Percentiles rank a stretch among this genome's conserved stretches.
phyloP scores from a whole-genome alignment of 2,329 filamentous ascomycete genomes.

The Ophiostoma tasmaniense region DNA sequence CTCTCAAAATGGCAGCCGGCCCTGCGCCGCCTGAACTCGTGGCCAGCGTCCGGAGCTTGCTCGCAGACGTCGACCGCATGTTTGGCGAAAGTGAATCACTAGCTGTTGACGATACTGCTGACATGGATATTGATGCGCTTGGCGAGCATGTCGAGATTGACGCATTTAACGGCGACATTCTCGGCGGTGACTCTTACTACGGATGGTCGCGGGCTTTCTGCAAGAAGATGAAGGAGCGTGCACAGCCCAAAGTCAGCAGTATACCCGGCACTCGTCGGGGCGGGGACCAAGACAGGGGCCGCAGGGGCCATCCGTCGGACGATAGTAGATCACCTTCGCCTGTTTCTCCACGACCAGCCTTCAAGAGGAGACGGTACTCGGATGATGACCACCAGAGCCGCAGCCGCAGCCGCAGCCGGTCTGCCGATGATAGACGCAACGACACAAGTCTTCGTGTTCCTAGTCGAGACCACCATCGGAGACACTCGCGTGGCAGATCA shows the following conservation, averaged over 20 bases:
- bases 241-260: background rate
- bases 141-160: slow-evolving; percentile 61
- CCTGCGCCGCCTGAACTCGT: slow-evolving; percentile 59
- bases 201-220: slow-evolving; percentile 80
- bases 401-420: background rate
- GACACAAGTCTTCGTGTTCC: background rate
- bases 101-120: slow-evolving; percentile 33
- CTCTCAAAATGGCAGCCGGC: slow-evolving; percentile 60
- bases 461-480: background rate
- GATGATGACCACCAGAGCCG: background rate
- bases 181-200: slow-evolving; percentile 69
- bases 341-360: background rate
- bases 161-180: slow-evolving; percentile 55
- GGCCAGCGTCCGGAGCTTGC: slow-evolving; percentile 59
- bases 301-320: background rate
- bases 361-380: background rate
- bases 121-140: slow-evolving; percentile 63
- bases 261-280: background rate
- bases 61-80: slow-evolving; percentile 61
- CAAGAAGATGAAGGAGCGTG: slow-evolving; percentile 63
- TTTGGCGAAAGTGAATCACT: slow-evolving; percentile 37
- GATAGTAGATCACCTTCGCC: background rate
- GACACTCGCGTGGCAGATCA: background rate
- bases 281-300: background rate
- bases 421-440: background rate